These are phyloP conservation scores for Lunasporangiospora selenospora DNA, from an alignment of 192 early-diverging fungal genomes.

Conservation along the genomic window DNA sequence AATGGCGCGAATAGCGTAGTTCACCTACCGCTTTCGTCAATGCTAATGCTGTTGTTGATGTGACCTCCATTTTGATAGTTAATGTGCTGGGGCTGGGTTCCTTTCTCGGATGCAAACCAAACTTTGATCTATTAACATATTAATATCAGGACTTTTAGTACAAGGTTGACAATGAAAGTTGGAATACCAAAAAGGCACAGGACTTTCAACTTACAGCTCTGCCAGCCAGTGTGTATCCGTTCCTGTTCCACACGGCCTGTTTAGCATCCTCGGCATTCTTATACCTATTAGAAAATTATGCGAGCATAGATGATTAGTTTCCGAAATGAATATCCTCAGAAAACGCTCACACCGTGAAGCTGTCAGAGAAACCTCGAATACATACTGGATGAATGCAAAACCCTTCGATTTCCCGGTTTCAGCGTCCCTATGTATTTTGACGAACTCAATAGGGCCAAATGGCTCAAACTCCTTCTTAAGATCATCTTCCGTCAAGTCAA, in stretches of 20 bases:
- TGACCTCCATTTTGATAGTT: conserved; percentile 59
- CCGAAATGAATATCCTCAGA: neutral
- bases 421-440: conserved; percentile 79
- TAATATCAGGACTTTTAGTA: neutral
- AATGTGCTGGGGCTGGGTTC: conserved; percentile 38
- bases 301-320: no score
- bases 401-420: conserved; percentile 78
- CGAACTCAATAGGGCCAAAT: conserved; percentile 85
- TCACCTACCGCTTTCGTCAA: conserved; percentile 44
- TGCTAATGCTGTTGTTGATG: conserved; percentile 44
- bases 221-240: conserved; percentile 84
- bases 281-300: conserved; percentile 59
- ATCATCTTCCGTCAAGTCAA: conserved; percentile 75
- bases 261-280: conserved; percentile 74
- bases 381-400: conserved; percentile 83
- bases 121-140: conserved; percentile 68
- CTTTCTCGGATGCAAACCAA: conserved; percentile 74
- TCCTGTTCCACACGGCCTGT: conserved; percentile 81
- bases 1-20: neutral
- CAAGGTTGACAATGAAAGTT: neutral
- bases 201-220: conserved; percentile 54
- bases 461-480: conserved; percentile 81
- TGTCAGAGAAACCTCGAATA: conserved; percentile 7
- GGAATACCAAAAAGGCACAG: neutral
- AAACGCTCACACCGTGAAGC: neutral